phyloP scores from a whole-genome alignment of 192 early-diverging fungal species.

The Jimgerdemannia flammicorona region DNA sequence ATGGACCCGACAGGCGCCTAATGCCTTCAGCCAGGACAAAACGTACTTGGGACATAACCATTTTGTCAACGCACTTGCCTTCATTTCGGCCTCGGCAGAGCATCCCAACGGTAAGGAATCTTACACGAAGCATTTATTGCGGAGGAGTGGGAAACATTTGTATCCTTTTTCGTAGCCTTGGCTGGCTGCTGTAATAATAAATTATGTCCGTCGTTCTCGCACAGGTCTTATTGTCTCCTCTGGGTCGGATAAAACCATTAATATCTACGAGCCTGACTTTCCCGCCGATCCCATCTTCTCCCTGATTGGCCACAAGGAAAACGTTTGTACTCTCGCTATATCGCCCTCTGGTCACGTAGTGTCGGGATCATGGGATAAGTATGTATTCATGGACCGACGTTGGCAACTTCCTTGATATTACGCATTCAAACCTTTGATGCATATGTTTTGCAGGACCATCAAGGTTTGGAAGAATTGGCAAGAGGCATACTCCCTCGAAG shows the following conservation, averaged over 20 bases:
- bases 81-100: slow-evolving; percentile 49
- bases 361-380: slow-evolving; percentile 99
- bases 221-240: slow-evolving; percentile 83
- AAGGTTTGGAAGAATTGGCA: slow-evolving; percentile 81
- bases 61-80: slow-evolving; percentile 76
- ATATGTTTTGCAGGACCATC: slow-evolving; percentile 4
- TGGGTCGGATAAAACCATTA: slow-evolving; percentile 78
- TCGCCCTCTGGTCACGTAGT: slow-evolving; percentile 65
- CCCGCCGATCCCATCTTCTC: slow-evolving; percentile 55
- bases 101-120: slow-evolving; percentile 55
- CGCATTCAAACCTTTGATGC: too few relatives aligned
- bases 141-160: too few relatives aligned
- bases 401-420: not conserved
- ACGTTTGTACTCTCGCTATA: slow-evolving; percentile 76
- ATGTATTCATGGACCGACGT: slow-evolving; percentile 3
- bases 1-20: slow-evolving; percentile 58
- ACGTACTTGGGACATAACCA: slow-evolving; percentile 64
- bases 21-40: slow-evolving; percentile 48
- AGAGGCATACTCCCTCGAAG: slow-evolving; percentile 62
- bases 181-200: not conserved
- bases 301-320: slow-evolving; percentile 82
- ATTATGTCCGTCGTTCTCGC: not conserved
- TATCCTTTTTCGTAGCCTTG: not conserved
- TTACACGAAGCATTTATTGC: not conserved
- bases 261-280: slow-evolving; percentile 69